Percentiles rank a stretch among this genome's conserved stretches.
Conservation (phyloP, 2,329 filamentous ascomycete species). For the Elsinoe necatrix region DNA sequence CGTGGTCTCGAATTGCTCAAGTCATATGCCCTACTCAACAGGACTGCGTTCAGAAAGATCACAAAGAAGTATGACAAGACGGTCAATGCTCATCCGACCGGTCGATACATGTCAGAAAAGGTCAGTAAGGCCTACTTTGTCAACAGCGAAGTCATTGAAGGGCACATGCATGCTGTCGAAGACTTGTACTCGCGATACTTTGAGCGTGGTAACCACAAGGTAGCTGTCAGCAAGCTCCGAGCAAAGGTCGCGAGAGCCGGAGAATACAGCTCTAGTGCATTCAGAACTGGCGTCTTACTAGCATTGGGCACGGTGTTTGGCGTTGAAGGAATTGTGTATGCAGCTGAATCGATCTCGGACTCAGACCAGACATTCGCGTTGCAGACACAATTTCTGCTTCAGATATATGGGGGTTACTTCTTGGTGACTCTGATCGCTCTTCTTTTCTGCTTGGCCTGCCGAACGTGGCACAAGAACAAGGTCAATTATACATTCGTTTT, state of each 20-base stretch:
- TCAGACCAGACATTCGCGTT: constrained; percentile 22
- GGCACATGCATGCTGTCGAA: constrained; percentile 70
- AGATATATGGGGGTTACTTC: constrained; percentile 92
- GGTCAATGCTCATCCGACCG: constrained; percentile 64
- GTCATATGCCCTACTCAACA: constrained; percentile 80
- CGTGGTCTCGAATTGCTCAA: constrained; percentile 85
- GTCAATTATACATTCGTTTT: constrained; percentile 91
- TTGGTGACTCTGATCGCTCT: constrained; percentile 70
- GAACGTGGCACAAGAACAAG: constrained; percentile 71
- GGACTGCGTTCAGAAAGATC: constrained; percentile 90
- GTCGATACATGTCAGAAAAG: constrained; percentile 81
- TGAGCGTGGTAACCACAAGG: constrained; percentile 84
- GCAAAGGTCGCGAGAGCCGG: constrained; percentile 54
- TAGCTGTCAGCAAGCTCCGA: constrained; percentile 79
- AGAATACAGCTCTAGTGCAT: constrained; percentile 51
- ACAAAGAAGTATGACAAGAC: constrained; percentile 99
- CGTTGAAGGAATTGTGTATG: constrained; percentile 37
- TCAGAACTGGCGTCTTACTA: constrained; percentile 46
- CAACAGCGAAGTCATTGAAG: constrained; percentile 74
- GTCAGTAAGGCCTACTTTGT: constrained; percentile 90
- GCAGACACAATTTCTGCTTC: constrained; percentile 47
- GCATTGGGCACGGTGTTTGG: constrained; percentile 37
- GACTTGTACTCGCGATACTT: constrained; percentile 94
- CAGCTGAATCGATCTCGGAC: constrained; percentile 25
- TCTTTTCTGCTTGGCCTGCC: constrained; percentile 79